Evolutionary conservation across 805 yeast genomes (phyloP), one percentile per base, ranked within the genome.

Genomic region (Wickerhamomyces alni): DNA sequence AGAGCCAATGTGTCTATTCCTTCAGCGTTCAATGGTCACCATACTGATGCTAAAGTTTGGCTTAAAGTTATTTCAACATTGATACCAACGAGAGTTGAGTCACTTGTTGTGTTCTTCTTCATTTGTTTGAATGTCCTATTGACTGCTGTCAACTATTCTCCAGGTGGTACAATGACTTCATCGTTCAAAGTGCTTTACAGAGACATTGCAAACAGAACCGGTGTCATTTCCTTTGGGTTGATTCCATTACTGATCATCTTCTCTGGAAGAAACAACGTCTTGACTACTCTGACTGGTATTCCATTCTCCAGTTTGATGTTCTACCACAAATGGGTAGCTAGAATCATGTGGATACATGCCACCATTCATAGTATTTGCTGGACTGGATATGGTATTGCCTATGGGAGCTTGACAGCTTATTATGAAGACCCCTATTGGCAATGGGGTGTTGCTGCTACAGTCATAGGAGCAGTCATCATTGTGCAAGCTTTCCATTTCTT

Each of bases 231-330:
- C 8, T 59, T 65, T 47, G 64, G 63, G 2, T 52, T 59, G 28
- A 39, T 80, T 38, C 91, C 93, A 1, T 48, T 72, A 8, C 52
- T 78, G 29, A 66, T 78, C 22, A 57, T 83, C 29, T 77, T 84
- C 54, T 81, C 86, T 6, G 83, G 87, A 12, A 65, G 94, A 48
- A 85, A 82, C 59, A 85, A 81, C 56, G 64, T 85, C 28, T 54
- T 84, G 44, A 73, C 71, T 42, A 63, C 61, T 50, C 39, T 80
- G 8, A 76, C 91, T 0, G 85, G 87, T 8, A 69, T 87, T 69
- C 66, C 77, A 4, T 80, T 74, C 48, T 63, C 80, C 6, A 68
- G 82, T 3, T 80, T 84, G 61, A 70, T 81, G 45, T 61, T 70
- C 29, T 74, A 75, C 52, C 96, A 87, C 59, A 80, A 75, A 57